Evolutionary conservation across 352 stramenopile species (phyloP).

Genomic region (Phytophthora pisi): DNA sequence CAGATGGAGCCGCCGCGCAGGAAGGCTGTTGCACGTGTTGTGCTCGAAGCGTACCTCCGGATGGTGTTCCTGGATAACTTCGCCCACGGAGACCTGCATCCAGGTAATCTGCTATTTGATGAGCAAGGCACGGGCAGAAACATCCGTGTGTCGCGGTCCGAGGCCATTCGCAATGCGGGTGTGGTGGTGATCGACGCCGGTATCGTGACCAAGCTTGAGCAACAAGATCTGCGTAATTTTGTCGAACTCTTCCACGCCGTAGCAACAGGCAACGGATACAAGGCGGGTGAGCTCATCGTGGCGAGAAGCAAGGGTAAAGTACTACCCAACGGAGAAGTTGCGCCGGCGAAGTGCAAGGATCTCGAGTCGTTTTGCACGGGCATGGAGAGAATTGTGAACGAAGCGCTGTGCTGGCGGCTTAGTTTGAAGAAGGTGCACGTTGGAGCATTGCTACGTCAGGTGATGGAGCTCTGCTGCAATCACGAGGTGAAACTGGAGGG

Average conservation of each 20-base stretch:
- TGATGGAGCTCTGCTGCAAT: slow-evolving; percentile 91
- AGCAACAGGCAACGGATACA: slow-evolving; percentile 79
- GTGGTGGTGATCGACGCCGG: slow-evolving; percentile 86
- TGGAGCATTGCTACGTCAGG: slow-evolving; percentile 67
- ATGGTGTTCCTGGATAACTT: slow-evolving; percentile 98
- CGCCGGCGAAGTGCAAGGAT: slow-evolving; percentile 62
- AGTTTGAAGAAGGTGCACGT: slow-evolving; percentile 80
- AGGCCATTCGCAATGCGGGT: slow-evolving; percentile 37
- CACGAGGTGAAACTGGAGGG: slow-evolving; percentile 94
- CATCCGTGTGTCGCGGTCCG: slow-evolving; percentile 21
- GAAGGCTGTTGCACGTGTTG: slow-evolving; percentile 73
- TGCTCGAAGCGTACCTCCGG: slow-evolving; percentile 88
- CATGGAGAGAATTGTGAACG: slow-evolving; percentile 77
- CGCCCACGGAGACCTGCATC: slow-evolving; percentile 93
- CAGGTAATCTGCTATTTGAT: slow-evolving; percentile 90
- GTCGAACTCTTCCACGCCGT: slow-evolving; percentile 88
- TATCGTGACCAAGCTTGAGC: slow-evolving; percentile 84
- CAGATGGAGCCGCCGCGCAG: slow-evolving; percentile 53
- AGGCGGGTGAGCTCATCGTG: slow-evolving; percentile 80
- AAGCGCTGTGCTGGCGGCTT: slow-evolving; percentile 66
- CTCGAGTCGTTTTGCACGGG: slow-evolving; percentile 72
- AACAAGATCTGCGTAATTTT: slow-evolving; percentile 81
- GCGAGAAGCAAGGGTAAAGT: slow-evolving; percentile 55
- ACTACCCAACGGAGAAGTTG: slow-evolving; percentile 32
- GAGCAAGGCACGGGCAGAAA: slow-evolving; percentile 24